A percentile compares a stretch with the other conserved stretches of the same genome.
phyloP scores from a whole-genome alignment of 768 basidiomycete genomes.

The Amanita molliuscula region DNA sequence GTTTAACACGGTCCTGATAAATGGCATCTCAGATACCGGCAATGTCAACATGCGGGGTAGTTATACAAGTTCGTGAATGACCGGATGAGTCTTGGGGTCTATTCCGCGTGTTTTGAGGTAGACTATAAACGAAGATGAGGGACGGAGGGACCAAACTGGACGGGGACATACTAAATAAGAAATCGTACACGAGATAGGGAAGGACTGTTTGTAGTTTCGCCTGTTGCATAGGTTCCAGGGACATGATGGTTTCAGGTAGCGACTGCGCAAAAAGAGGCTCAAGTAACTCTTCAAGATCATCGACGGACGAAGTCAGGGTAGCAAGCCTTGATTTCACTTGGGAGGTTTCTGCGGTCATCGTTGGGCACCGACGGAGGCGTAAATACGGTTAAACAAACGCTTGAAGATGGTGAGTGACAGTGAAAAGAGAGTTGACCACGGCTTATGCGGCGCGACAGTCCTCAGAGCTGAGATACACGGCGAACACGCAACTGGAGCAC shows the following conservation, averaged over 20 bases:
- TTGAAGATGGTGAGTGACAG: conserved; percentile 33
- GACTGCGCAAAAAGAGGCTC: conserved; percentile 59
- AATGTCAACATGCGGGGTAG: neutral
- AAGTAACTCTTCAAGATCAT: conserved; percentile 57
- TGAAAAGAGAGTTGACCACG: conserved; percentile 5
- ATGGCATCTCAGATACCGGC: neutral
- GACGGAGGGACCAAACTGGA: neutral
- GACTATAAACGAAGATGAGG: conserved; percentile 31
- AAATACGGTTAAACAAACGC: conserved; percentile 24
- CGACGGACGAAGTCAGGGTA: conserved; percentile 45
- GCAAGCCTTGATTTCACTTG: conserved; percentile 38
- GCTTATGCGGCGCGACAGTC: conserved; percentile 35
- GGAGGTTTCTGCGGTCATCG: conserved; percentile 36
- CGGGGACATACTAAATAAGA: conserved; percentile 62
- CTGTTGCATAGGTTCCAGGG: conserved; percentile 64
- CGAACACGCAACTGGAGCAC: conserved; percentile 93
- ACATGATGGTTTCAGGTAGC: conserved; percentile 54
- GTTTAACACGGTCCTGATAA: conserved; percentile 56
- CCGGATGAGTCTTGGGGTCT: conserved; percentile 71
- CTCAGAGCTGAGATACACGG: conserved; percentile 90
- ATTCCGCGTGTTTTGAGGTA: conserved; percentile 75
- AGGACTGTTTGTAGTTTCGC: conserved; percentile 72
- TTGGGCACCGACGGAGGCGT: neutral
- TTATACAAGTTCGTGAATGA: conserved; percentile 60
- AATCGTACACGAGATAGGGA: conserved; percentile 78